Evolutionary conservation across 148 eudicot species (phyloP).

Genomic region (Beta vulgaris): DNA sequence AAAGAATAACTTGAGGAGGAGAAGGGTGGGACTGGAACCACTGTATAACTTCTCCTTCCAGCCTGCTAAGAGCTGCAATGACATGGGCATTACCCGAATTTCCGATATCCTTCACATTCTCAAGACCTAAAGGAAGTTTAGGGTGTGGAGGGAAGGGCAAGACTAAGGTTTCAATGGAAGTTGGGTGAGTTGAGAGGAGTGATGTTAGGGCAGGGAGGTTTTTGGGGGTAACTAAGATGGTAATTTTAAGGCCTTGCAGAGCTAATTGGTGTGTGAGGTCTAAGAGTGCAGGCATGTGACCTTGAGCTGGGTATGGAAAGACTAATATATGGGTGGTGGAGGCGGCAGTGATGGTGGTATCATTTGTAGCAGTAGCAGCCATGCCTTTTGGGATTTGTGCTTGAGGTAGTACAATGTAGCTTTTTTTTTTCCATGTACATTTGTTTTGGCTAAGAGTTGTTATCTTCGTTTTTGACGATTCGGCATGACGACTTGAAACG

Average conservation of each 20-base stretch:
- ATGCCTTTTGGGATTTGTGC: not conserved
- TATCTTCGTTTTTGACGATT: too few relatives aligned
- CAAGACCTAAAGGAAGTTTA: slow-evolving; percentile 36
- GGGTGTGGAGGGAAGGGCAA: slow-evolving; percentile 59
- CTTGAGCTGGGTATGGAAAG: slow-evolving; percentile 68
- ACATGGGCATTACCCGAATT: slow-evolving; percentile 36
- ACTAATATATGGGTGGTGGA: slow-evolving; percentile 41
- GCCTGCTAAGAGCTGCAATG: slow-evolving; percentile 36
- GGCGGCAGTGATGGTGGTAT: not conserved
- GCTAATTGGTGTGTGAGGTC: slow-evolving; percentile 55
- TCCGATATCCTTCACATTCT: slow-evolving; percentile 52
- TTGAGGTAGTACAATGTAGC: not conserved
- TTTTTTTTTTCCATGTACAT: not conserved
- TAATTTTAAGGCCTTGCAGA: slow-evolving; percentile 39
- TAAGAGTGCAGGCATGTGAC: slow-evolving; percentile 61
- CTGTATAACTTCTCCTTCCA: slow-evolving; percentile 35
- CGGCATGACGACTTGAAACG: too few relatives aligned
- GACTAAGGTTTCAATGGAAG: slow-evolving; percentile 40
- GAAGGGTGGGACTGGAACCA: slow-evolving; percentile 49
- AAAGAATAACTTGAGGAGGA: slow-evolving; percentile 58
- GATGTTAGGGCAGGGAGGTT: slow-evolving; percentile 49
- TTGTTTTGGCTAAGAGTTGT: too few relatives aligned
- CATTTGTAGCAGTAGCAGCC: not conserved
- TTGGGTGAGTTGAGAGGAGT: slow-evolving; percentile 44
- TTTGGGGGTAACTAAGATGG: slow-evolving; percentile 53